Evolutionary conservation across 768 basidiomycete genomes (phyloP).

Genomic region (Hygrocybe punicea): DNA sequence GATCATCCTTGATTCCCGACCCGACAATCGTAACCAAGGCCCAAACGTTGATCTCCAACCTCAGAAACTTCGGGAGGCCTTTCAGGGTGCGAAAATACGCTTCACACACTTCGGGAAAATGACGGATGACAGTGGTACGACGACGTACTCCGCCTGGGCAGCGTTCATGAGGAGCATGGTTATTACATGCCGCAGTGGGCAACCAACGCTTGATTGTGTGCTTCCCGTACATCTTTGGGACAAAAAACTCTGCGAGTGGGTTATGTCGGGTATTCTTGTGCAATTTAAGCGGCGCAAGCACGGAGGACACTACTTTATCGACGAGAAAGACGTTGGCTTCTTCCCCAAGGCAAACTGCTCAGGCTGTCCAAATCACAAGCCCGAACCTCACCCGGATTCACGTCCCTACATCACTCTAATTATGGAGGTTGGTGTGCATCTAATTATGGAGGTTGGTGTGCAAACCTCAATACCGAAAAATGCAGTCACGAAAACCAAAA

Average conservation of each 20-base stretch:
- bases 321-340: no score
- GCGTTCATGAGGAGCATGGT: neutral
- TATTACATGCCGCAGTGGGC: neutral
- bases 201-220: neutral
- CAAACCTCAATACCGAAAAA: no score
- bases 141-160: neutral
- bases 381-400: no score
- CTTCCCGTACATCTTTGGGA: neutral
- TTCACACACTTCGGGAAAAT: slow-evolving; percentile 1
- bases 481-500: no score
- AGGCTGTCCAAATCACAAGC: no score
- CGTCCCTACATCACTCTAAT: no score
- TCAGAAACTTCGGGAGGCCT: neutral
- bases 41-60: no score
- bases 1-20: neutral
- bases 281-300: neutral
- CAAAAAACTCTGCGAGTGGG: neutral
- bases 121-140: neutral
- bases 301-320: no score
- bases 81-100: neutral
- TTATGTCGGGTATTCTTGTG: neutral
- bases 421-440: no score
- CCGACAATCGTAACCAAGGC: neutral
- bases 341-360: no score
- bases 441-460: no score